phyloP scores from a whole-genome alignment of 352 stramenopile genomes.

The Phytophthora hybrid region DNA sequence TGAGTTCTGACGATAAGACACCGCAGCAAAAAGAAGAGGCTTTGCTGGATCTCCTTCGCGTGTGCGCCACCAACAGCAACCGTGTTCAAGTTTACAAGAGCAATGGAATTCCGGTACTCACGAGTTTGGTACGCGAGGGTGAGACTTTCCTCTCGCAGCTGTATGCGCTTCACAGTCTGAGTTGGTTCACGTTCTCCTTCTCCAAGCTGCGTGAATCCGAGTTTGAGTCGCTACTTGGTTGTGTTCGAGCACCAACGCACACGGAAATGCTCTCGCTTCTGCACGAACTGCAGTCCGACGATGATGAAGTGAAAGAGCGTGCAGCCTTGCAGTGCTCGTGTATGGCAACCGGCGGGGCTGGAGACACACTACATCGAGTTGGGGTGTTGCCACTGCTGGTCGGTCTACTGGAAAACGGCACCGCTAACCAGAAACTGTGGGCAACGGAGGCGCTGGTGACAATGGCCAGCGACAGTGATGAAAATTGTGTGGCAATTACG shows the following conservation, averaged over 20 bases:
- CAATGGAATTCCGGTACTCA: constrained; percentile 10
- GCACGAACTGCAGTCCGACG: no score
- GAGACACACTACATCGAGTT: constrained; percentile 6
- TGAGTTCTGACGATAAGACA: neutral
- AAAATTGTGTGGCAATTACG: constrained; percentile 9
- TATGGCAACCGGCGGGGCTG: no score
- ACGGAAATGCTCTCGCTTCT: no score
- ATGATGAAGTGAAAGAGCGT: no score
- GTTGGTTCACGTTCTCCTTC: no score
- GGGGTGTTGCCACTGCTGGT: constrained; percentile 22
- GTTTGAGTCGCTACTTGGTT: no score
- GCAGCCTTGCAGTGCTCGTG: no score
- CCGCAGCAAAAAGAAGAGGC: constrained; percentile 2
- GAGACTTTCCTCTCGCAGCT: no score
- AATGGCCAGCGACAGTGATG: constrained; percentile 3
- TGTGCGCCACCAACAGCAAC: constrained; percentile 8
- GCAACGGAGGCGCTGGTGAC: constrained; percentile 16
- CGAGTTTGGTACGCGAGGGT: constrained; percentile 1
- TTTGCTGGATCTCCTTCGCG: constrained; percentile 15
- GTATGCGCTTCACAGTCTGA: no score
- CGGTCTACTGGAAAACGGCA: constrained; percentile 6
- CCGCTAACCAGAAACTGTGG: constrained; percentile 29
- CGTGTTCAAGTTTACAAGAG: constrained; percentile 17
- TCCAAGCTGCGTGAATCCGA: no score
- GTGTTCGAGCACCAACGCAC: no score